phyloP scores from a whole-genome alignment of 129 eudicot genomes.

The Pittosporum tobira region DNA sequence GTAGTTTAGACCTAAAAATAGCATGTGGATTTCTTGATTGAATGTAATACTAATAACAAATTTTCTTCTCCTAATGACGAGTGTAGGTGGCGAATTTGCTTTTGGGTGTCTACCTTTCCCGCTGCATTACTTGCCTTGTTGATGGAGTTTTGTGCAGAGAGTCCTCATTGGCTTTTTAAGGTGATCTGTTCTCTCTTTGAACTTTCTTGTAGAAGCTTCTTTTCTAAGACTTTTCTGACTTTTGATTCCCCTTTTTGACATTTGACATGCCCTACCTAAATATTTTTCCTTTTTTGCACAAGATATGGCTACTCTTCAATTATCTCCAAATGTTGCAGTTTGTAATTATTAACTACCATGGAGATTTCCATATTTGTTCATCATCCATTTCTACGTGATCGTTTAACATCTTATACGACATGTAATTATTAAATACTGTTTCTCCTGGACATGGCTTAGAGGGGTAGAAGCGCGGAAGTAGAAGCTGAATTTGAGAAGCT shows the following conservation, averaged over 20 bases:
- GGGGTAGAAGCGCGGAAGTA: slow-evolving; percentile 70
- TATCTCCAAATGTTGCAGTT: slow-evolving; percentile 5
- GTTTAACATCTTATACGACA: not conserved
- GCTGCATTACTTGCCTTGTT: slow-evolving; percentile 60
- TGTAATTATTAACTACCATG: slow-evolving; percentile 1
- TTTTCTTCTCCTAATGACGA: slow-evolving; percentile 11
- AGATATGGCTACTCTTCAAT: not conserved
- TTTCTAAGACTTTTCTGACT: no score
- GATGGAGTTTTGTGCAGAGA: slow-evolving; percentile 83
- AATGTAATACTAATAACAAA: not conserved
- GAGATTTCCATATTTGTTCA: not conserved
- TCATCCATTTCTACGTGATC: slow-evolving; percentile 5
- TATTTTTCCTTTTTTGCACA: not conserved
- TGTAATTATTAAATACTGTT: not conserved
- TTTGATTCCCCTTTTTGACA: no score
- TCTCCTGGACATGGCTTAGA: slow-evolving; percentile 32
- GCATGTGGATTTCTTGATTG: slow-evolving; percentile 1
- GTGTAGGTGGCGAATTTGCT: slow-evolving; percentile 83
- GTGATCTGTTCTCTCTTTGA: slow-evolving; percentile 19
- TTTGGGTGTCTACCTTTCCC: slow-evolving; percentile 77
- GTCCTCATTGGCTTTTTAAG: slow-evolving; percentile 95
- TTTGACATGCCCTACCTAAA: no score
- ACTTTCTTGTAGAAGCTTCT: not conserved
- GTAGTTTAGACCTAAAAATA: not conserved
- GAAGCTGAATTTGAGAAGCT: slow-evolving; percentile 65